Evolutionary conservation across 768 basidiomycete species (phyloP).

Genomic region (Pholiota microspora): DNA sequence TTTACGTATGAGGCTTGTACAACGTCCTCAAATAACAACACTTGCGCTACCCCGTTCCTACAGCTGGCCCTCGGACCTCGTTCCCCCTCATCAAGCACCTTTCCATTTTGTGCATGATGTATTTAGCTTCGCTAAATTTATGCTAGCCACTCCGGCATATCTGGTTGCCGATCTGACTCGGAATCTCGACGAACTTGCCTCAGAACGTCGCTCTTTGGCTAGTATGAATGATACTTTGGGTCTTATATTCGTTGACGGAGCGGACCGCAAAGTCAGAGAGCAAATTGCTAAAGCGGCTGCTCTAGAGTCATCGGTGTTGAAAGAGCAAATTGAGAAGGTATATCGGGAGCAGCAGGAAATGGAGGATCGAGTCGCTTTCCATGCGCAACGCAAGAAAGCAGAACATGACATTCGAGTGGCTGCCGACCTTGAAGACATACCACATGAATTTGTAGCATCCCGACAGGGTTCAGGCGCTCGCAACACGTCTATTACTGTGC

Average conservation of each 20-base stretch:
- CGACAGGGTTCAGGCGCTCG: slow-evolving; percentile 26
- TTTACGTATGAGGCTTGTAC: slow-evolving; percentile 85
- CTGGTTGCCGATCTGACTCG: slow-evolving; percentile 69
- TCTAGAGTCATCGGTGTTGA: slow-evolving; percentile 67
- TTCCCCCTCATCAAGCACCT: slow-evolving; percentile 90
- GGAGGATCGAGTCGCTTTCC: slow-evolving; percentile 36
- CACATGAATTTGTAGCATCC: slow-evolving; percentile 56
- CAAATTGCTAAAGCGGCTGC: slow-evolving; percentile 80
- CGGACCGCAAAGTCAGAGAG: slow-evolving; percentile 69
- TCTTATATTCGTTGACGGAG: slow-evolving; percentile 75
- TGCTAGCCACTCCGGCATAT: slow-evolving; percentile 91
- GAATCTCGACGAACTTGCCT: slow-evolving; percentile 70
- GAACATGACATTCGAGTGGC: slow-evolving; percentile 19
- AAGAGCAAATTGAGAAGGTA: slow-evolving; percentile 61
- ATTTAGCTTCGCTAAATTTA: slow-evolving; percentile 84
- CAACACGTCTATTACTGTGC: slow-evolving; percentile 10
- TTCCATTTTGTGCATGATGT: slow-evolving; percentile 97
- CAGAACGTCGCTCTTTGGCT: slow-evolving; percentile 66
- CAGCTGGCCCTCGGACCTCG: slow-evolving; percentile 92
- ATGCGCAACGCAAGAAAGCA: slow-evolving; percentile 27
- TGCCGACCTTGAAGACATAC: slow-evolving; percentile 35
- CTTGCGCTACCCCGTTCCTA: slow-evolving; percentile 88
- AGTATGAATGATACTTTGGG: slow-evolving; percentile 75
- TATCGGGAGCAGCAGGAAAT: slow-evolving; percentile 56
- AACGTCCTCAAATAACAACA: slow-evolving; percentile 92